These are phyloP conservation scores for Clitopilus hobsonii DNA, from an alignment of 768 basidiomycete genomes.

Conservation along the genomic window DNA sequence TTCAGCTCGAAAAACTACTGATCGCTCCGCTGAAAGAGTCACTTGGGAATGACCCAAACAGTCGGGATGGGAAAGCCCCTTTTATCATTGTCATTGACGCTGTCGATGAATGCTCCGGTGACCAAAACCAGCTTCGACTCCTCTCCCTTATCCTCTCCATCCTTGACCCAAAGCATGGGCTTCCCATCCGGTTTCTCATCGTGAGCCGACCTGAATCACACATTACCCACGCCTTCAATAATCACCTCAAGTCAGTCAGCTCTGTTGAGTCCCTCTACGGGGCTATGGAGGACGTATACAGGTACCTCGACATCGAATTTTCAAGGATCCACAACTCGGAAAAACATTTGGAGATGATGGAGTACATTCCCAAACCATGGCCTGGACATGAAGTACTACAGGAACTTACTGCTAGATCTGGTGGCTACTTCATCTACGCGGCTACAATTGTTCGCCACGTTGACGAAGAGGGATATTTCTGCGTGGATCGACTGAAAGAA, in stretches of 20 bases:
- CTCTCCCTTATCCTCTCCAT: background rate
- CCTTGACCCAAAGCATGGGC: background rate
- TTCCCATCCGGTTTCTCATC: background rate
- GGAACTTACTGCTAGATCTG: background rate
- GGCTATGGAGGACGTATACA: background rate
- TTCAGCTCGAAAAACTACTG: background rate
- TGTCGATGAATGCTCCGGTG: background rate
- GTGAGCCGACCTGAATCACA: background rate
- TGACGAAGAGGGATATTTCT: background rate
- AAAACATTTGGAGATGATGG: background rate
- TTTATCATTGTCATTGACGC: background rate
- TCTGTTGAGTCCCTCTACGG: background rate
- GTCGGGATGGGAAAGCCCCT: background rate
- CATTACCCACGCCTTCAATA: background rate
- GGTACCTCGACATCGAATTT: background rate
- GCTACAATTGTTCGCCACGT: background rate
- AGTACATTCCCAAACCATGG: background rate
- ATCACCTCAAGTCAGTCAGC: background rate
- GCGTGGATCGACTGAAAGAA: background rate
- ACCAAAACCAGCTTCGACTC: background rate
- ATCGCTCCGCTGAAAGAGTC: background rate
- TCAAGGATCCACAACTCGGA: background rate
- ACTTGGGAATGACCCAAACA: background rate
- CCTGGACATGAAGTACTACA: background rate
- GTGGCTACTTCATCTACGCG: background rate